phyloP scores from a whole-genome alignment of 108 stramenopile species.

The Schizochytrium sp. region DNA sequence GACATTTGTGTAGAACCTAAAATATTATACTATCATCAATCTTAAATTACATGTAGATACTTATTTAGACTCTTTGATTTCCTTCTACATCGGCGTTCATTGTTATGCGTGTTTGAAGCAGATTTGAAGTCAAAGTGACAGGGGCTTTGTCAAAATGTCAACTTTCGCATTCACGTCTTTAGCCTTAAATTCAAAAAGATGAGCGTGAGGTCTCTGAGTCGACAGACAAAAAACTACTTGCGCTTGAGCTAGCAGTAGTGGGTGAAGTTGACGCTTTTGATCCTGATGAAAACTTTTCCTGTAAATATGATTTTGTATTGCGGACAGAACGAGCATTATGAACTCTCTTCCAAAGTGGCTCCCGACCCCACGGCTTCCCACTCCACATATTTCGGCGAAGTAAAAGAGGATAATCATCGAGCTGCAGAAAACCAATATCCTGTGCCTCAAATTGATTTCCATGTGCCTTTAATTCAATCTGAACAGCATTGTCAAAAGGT shows the following conservation, averaged over 20 bases:
- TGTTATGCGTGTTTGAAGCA: too few relatives aligned
- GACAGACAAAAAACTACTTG: conserved; percentile 3
- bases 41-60: too few relatives aligned
- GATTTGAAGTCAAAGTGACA: too few relatives aligned
- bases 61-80: too few relatives aligned
- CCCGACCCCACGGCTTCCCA: conserved; percentile 55
- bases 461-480: neutral
- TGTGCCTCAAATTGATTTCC: neutral
- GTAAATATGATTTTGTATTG: neutral
- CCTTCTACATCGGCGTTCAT: too few relatives aligned
- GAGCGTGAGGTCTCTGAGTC: too few relatives aligned
- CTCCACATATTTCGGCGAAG: conserved; percentile 35
- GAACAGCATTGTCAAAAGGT: conserved; percentile 44
- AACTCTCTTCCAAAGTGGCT: conserved; percentile 18
- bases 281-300: neutral
- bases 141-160: too few relatives aligned
- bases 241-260: conserved; percentile 2
- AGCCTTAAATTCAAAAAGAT: too few relatives aligned
- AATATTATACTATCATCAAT: too few relatives aligned
- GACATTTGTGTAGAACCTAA: too few relatives aligned
- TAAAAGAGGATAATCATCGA: conserved; percentile 28
- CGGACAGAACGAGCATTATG: neutral
- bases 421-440: conserved; percentile 43
- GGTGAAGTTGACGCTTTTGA: neutral
- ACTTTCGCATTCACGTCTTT: too few relatives aligned